These are phyloP conservation scores for Fusarium sp. DNA, from an alignment of 2,329 filamentous ascomycete species.

Conservation along the genomic window DNA sequence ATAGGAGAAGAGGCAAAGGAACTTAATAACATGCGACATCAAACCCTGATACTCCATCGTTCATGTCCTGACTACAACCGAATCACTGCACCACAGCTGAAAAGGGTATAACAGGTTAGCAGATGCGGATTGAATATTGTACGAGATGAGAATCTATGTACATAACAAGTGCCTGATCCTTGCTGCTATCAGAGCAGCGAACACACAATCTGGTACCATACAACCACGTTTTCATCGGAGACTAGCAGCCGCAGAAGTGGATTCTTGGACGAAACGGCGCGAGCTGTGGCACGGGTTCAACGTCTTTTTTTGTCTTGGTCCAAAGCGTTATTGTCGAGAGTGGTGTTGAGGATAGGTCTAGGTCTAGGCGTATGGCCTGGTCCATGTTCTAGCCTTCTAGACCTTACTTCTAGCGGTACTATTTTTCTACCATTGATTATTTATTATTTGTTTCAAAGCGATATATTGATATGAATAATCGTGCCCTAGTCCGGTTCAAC, in stretches of 20 bases:
- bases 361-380: conserved; percentile 18
- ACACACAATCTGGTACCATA: conserved; percentile 3
- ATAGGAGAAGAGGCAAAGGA: conserved; percentile 17
- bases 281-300: conserved; percentile 39
- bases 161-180: conserved; percentile 19
- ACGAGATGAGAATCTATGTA: conserved; percentile 19
- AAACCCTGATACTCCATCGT: conserved; percentile 22
- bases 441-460: not conserved
- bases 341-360: conserved; percentile 17
- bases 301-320: conserved; percentile 28
- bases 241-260: conserved; percentile 35
- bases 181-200: conserved; percentile 12
- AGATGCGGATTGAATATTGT: conserved; percentile 19
- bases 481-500: not conserved
- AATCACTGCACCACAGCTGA: conserved; percentile 20
- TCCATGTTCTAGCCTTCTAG: conserved; percentile 28
- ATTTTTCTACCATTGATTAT: conserved; percentile 3
- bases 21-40: conserved; percentile 37
- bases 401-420: not conserved
- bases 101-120: conserved; percentile 29
- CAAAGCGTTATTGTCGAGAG: not conserved
- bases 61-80: conserved; percentile 26
- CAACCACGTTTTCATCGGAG: conserved; percentile 27
- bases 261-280: conserved; percentile 21
- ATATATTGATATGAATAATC: not conserved